These are phyloP conservation scores for Phlegmacium glaucopus DNA, from an alignment of 768 basidiomycete species.

Conservation along the genomic window DNA sequence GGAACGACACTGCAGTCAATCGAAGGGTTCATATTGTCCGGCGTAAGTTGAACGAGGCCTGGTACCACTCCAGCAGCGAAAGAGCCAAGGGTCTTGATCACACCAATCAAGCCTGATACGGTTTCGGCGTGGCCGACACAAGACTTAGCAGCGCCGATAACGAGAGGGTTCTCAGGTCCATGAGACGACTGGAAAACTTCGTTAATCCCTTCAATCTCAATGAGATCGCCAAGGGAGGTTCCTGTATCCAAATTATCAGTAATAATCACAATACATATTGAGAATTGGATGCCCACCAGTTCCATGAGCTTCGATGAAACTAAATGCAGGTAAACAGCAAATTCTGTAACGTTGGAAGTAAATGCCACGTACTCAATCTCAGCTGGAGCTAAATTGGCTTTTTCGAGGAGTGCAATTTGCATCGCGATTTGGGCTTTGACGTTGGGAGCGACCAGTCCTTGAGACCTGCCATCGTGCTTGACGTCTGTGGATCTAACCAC, in stretches of 20 bases:
- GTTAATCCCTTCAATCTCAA: conserved; percentile 34
- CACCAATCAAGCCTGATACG: conserved; percentile 29
- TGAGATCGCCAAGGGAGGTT: conserved; percentile 32
- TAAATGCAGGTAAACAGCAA: conserved; percentile 6
- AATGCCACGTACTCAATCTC: conserved; percentile 30
- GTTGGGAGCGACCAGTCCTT: conserved; percentile 33
- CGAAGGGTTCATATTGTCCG: conserved; percentile 29
- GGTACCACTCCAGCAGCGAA: conserved; percentile 24
- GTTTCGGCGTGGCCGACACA: conserved; percentile 33
- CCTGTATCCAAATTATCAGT: conserved; percentile 11
- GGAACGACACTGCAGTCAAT: conserved; percentile 29
- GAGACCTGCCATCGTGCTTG: conserved; percentile 32
- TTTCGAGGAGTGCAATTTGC: conserved; percentile 26
- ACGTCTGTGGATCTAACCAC: conserved; percentile 27
- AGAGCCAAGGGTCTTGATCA: conserved; percentile 25
- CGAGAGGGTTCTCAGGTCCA: conserved; percentile 23
- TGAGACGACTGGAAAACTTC: conserved; percentile 31
- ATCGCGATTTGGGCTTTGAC: conserved; percentile 29
- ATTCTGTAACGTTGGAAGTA: background rate
- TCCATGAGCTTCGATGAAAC: conserved; percentile 35
- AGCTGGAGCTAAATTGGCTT: conserved; percentile 24
- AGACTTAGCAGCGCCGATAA: conserved; percentile 31
- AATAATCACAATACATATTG: background rate
- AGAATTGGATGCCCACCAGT: conserved; percentile 28
- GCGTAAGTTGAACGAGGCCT: conserved; percentile 28